Evolutionary conservation across 257 asterid species (phyloP).

Genomic region (Solanum rostratum): DNA sequence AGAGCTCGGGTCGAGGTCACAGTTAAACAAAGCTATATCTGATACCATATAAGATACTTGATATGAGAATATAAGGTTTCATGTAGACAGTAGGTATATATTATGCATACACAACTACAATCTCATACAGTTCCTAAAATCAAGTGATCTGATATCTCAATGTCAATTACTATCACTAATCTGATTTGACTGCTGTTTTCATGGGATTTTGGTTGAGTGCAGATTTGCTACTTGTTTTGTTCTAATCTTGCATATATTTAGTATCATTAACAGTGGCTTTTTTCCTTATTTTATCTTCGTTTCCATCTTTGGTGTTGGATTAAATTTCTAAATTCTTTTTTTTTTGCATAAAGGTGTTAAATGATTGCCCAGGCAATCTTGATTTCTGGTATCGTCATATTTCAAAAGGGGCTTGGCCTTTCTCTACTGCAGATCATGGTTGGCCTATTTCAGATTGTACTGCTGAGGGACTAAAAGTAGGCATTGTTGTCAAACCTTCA

Average conservation of each 20-base stretch:
- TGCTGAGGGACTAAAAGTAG: slow-evolving; percentile 90
- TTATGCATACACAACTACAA: neutral
- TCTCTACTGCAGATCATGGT: slow-evolving; percentile 92
- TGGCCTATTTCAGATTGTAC: slow-evolving; percentile 99
- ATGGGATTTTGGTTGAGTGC: neutral
- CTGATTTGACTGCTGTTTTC: neutral
- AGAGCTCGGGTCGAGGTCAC: neutral
- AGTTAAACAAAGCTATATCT: too few relatives aligned
- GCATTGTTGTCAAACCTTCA: neutral
- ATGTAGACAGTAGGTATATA: neutral
- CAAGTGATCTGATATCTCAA: neutral
- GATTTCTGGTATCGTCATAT: slow-evolving; percentile 82
- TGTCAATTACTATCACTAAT: neutral
- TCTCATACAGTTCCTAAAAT: neutral
- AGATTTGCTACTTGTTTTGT: neutral
- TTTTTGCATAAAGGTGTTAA: slow-evolving; percentile 47
- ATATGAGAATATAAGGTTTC: neutral
- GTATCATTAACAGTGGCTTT: neutral
- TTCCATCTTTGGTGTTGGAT: neutral
- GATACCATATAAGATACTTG: neutral
- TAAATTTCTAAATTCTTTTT: neutral
- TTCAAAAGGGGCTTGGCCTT: slow-evolving; percentile 99
- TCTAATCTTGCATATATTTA: neutral
- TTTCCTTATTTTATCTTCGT: neutral
- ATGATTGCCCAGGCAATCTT: slow-evolving; percentile 81